Base-by-base conservation (phyloP, 2,329 filamentous ascomycete species). In the Colletotrichum ledebouriae region DNA sequence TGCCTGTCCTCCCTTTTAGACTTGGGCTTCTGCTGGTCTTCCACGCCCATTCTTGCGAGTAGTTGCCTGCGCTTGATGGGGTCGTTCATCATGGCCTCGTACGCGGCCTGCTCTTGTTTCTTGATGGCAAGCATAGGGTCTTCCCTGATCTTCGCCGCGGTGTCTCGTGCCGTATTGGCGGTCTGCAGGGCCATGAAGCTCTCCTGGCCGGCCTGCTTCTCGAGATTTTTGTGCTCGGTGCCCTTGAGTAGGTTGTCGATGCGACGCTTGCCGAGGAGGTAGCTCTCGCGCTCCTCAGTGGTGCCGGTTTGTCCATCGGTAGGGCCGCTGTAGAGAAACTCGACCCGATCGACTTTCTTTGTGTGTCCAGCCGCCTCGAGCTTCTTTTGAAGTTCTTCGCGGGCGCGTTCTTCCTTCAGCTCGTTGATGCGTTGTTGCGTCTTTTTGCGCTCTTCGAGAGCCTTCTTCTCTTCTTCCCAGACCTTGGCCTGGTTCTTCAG, bases 281-380 rank as follows among this genome's bases (percentile, higher is more conserved):
- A 99, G 4, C 92, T 94, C 76, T 99, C 96, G 82, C 93, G 94
- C 80, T 98, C 96, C 78, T 98, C 95, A 4, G 87, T 88, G 44
- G 89, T 93, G 34, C 91, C 92, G n/a, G 85, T 84, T 75, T 92
- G 90, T 41, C 93, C 93, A 75, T 88, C 85, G 57, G 91, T 92
- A 7, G 96, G 94, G 1, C 95, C 95, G 73, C 92, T 89, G 80
- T 99, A 99, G 94, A 99, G 98, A 93, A 96, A 99, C 75, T 98
- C 96, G 29, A 99, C 95, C 41, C 94, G 90, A 74, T 95, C 91
- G 34, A 92, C 82, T 60, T 91, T 87, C 76, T 94, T 94, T 74
- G 87, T 89, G 63, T 94, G 94, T 42, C 96, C 96, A 0, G 94
- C 92, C 2, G 92, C 90, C 80, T 98, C 96, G 64, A 98, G 93